phyloP scores from a whole-genome alignment of 805 yeast species.

The Sugiyamaella valdiviana region DNA sequence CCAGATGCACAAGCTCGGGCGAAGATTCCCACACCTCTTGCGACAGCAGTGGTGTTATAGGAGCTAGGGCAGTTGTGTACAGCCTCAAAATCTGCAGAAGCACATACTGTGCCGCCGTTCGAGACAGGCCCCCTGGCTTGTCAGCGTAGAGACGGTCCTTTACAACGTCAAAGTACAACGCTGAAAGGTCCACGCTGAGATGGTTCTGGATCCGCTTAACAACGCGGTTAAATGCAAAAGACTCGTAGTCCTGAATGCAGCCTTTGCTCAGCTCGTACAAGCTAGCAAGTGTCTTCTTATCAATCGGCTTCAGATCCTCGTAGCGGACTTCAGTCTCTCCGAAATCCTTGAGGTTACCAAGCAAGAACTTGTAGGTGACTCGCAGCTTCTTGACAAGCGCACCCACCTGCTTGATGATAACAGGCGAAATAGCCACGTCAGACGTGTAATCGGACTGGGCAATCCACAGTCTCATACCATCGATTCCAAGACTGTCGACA shows the following conservation, averaged over 20 bases:
- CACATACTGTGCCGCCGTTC: conserved; percentile 63
- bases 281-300: conserved; percentile 55
- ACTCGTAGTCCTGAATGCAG: conserved; percentile 43
- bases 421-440: conserved; percentile 71
- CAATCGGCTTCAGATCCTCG: conserved; percentile 34
- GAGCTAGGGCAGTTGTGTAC: conserved; percentile 65
- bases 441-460: conserved; percentile 82
- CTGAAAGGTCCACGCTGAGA: conserved; percentile 68
- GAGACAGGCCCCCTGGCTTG: conserved; percentile 36
- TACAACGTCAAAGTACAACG: conserved; percentile 77
- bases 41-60: conserved; percentile 74
- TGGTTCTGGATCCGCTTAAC: conserved; percentile 63
- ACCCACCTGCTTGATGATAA: conserved; percentile 65
- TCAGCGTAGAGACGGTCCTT: conserved; percentile 86
- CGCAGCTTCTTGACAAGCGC: conserved; percentile 78
- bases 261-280: conserved; percentile 42
- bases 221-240: conserved; percentile 62
- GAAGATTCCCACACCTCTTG: conserved; percentile 81
- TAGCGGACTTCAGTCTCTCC: conserved; percentile 31
- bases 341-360: conserved; percentile 61
- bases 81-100: conserved; percentile 48
- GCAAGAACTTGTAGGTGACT: conserved; percentile 68
- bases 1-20: conserved; percentile 29
- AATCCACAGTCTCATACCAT: conserved; percentile 85
- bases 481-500: conserved; percentile 71